A percentile compares a stretch with the other conserved stretches of the same genome.
phyloP scores from a whole-genome alignment of 1,284 basidiomycete species.

The Ustilago vetiveriae region DNA sequence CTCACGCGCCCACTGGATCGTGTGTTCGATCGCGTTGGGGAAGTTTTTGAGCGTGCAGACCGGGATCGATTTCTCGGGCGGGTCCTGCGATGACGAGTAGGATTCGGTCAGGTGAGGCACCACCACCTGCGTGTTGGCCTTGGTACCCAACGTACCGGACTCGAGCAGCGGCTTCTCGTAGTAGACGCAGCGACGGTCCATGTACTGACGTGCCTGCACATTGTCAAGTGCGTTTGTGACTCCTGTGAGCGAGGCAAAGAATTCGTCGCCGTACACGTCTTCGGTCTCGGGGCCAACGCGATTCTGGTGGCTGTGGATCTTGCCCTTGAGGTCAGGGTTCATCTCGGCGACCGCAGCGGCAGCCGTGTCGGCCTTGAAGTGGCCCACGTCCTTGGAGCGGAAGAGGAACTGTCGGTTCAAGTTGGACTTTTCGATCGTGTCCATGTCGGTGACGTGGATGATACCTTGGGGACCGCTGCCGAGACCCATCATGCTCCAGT shows the following conservation, averaged over 20 bases:
- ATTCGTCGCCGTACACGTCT: conserved; percentile 89
- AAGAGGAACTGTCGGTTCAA: conserved; percentile 98
- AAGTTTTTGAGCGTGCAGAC: conserved; percentile 99
- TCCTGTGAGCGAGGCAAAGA: conserved; percentile 84
- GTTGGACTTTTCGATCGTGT: conserved; percentile 99
- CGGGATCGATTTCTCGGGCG: conserved; percentile 96
- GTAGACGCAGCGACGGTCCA: conserved; percentile 98
- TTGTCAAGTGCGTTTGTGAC: conserved; percentile 99
- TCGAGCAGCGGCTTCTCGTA: conserved; percentile 96
- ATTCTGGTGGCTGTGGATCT: conserved; percentile 90
- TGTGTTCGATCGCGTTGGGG: conserved; percentile 97
- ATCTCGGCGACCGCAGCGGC: conserved; percentile 91
- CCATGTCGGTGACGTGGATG: conserved; percentile 95
- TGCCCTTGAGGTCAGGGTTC: conserved; percentile 91
- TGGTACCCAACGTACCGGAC: conserved; percentile 97
- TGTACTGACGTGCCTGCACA: conserved; percentile 92
- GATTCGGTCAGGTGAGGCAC: conserved; percentile 96
- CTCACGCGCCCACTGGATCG: conserved; percentile 92
- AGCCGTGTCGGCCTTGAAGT: conserved; percentile 97
- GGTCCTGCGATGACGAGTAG: conserved; percentile 97
- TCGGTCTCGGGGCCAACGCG: conserved; percentile 90
- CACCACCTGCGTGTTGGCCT: conserved; percentile 97
- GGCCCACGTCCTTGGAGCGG: conserved; percentile 93
- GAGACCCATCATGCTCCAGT: conserved; percentile 99
- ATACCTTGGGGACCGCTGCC: conserved; percentile 81